Evolutionary conservation across 2,329 filamentous ascomycete genomes (phyloP), one percentile per base, ranked within the genome.

Genomic region (Blastomyces gilchristii): DNA sequence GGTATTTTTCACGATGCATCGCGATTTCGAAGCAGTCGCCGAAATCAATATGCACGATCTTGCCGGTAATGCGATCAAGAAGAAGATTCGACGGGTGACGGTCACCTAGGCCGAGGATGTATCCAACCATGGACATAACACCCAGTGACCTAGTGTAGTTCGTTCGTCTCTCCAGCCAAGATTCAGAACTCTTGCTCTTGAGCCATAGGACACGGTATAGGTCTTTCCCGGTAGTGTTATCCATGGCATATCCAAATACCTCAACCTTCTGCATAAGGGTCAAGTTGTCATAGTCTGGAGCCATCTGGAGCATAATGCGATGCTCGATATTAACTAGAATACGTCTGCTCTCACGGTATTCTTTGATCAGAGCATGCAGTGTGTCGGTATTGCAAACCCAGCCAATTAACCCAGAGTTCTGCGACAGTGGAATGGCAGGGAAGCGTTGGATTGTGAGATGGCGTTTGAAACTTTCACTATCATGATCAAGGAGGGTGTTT

Each of bases 51-150:
- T 99, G 94, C 68, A 99, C 88, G 66, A 99, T 94, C 80, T 96
- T 96, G 73, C 94, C 94, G 0, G 93, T 97, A 65, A 95, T 86
- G 49, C 91, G 88, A 75, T 99, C 94, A 50, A 99, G 87, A 88
- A 99, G 95, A 71, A 99, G 79, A 75, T 99, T 99, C 65, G 91
- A 97, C 47, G 95, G 95, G 77, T 99, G 94, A 58, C 95, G 87
- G 78, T 99, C 94, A 62, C 94, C 94, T 16, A 99, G 82, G 65
- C 94, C 95, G 28, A 99, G 85, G 67, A 99, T 97, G 76, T 99
- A 99, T 67, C 94, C 94, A n/a, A 97, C 94, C 91, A 99, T 99
- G n/a, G 91, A 97, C 94, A 99, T 99, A 71, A 99, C 94, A 69
- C 91, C 94, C 1, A 99, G 82, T 0, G 93, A 97, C 63, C 94